A percentile compares a stretch with the other conserved stretches of the same genome.
Conservation (phyloP, 768 basidiomycete species). For the Coprinellus aureogranulatus region DNA sequence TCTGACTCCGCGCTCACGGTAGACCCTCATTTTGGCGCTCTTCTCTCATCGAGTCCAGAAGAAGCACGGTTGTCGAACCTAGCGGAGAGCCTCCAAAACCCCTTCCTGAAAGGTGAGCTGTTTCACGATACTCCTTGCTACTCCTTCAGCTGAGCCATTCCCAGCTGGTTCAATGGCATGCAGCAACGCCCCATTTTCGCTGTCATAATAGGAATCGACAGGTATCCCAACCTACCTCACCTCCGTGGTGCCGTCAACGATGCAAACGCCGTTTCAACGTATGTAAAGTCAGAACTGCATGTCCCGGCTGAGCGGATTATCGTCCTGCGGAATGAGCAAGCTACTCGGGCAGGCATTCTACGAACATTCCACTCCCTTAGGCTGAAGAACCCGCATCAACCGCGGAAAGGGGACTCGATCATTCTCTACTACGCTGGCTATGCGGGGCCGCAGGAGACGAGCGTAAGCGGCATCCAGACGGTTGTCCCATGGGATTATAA, state of each 20-base stretch:
- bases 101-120: neutral
- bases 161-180: neutral
- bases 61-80: neutral
- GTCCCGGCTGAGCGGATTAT: conserved; percentile 32
- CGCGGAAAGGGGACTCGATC: conserved; percentile 3
- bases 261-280: conserved; percentile 36
- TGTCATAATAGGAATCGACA: conserved; percentile 43
- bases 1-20: too few species aligned
- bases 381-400: neutral
- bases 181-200: conserved; percentile 27
- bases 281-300: conserved; percentile 25
- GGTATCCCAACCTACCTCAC: conserved; percentile 26
- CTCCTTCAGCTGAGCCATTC: neutral
- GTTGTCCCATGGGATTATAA: conserved; percentile 2
- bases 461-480: neutral
- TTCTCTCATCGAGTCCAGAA: neutral
- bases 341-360: conserved; percentile 36
- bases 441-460: neutral
- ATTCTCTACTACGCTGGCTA: conserved; percentile 7
- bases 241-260: conserved; percentile 39
- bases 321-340: conserved; percentile 34
- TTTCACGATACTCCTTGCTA: too few species aligned
- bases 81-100: neutral
- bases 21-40: neutral
- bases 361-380: conserved; percentile 23